Conservation (phyloP, 1,284 basidiomycete species). For the Sporisorium graminicola region DNA sequence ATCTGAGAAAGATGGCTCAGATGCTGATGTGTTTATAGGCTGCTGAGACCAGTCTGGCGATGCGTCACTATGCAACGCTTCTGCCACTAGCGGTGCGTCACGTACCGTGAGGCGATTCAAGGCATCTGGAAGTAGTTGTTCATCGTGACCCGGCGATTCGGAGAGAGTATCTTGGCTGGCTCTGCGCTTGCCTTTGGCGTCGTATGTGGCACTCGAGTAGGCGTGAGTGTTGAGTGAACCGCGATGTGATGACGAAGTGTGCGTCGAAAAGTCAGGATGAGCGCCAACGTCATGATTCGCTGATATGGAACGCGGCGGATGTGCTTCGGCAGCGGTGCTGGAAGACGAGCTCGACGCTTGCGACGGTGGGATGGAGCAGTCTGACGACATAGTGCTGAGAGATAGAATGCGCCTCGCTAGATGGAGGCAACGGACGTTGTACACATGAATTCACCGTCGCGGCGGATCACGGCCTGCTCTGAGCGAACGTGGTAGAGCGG, state of each 20-base stretch:
- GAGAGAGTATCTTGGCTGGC: slow-evolving; percentile 16
- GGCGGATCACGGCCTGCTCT: slow-evolving; percentile 2
- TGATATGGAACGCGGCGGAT: too few relatives aligned
- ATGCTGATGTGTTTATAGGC: too few relatives aligned
- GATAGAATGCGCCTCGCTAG: slow-evolving; percentile 4
- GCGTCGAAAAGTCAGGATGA: neutral
- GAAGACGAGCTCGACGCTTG: slow-evolving; percentile 16
- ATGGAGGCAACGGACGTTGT: neutral
- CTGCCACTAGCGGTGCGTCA: neutral
- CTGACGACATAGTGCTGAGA: slow-evolving; percentile 36
- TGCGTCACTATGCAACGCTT: neutral
- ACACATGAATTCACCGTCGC: slow-evolving; percentile 10
- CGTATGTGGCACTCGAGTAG: slow-evolving; percentile 12
- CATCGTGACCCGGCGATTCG: slow-evolving; percentile 2
- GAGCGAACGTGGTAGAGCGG: neutral
- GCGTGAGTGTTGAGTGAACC: neutral
- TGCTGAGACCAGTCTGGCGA: too few relatives aligned
- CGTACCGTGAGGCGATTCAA: slow-evolving; percentile 10
- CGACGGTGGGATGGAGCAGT: slow-evolving; percentile 1
- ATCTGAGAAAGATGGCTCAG: too few relatives aligned
- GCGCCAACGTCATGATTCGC: neutral
- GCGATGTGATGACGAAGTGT: neutral
- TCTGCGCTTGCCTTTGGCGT: slow-evolving; percentile 34
- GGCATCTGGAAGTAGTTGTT: neutral
- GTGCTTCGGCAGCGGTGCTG: slow-evolving; percentile 3